phyloP scores from a whole-genome alignment of 306 rosid genomes.

The Morella rubra region DNA sequence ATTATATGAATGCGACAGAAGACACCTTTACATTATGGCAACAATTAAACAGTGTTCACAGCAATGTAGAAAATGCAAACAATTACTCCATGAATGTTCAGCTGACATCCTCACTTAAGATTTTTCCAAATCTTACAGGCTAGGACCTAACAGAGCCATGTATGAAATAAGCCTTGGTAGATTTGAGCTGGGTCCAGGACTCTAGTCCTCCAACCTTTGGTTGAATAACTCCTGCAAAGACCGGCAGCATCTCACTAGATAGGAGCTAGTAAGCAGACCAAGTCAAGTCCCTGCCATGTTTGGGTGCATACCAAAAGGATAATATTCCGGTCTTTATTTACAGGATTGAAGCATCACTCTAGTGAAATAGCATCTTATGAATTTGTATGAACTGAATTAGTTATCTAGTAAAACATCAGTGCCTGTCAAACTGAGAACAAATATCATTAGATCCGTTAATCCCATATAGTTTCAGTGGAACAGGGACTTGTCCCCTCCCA shows the following conservation, averaged over 20 bases:
- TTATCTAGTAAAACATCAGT: not conserved
- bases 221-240: not conserved
- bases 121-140: not conserved
- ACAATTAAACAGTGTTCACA: not conserved
- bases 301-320: not conserved
- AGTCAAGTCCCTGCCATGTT: not conserved
- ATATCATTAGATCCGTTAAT: not conserved
- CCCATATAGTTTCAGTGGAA: not conserved
- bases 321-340: too few relatives aligned
- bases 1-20: not conserved
- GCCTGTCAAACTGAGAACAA: not conserved
- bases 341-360: too few relatives aligned
- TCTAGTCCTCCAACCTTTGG: not conserved
- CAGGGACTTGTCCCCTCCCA: not conserved
- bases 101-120: not conserved
- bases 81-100: not conserved
- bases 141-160: not conserved
- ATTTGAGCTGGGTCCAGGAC: not conserved
- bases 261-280: not conserved
- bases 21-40: not conserved
- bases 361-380: too few relatives aligned
- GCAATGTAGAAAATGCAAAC: not conserved
- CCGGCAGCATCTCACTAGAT: not conserved
- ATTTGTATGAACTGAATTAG: not conserved
- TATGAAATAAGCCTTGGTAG: not conserved